phyloP scores from a whole-genome alignment of 805 yeast genomes.

The Komagataella ulmi region DNA sequence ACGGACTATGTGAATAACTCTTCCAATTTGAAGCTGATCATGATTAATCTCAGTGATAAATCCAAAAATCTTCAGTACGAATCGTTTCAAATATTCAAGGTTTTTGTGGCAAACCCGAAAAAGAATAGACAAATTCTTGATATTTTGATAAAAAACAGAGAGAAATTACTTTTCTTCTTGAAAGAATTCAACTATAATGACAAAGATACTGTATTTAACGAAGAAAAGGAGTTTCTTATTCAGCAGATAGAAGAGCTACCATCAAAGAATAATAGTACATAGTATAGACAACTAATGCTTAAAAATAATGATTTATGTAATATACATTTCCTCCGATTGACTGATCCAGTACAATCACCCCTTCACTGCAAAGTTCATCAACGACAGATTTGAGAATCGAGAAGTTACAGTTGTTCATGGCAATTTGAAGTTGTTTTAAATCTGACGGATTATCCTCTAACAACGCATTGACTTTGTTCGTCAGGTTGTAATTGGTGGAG shows the following conservation, averaged over 20 bases:
- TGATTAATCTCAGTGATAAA: conserved; percentile 79
- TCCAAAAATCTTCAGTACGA: conserved; percentile 83
- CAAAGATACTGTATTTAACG: conserved; percentile 50
- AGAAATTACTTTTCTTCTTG: conserved; percentile 58
- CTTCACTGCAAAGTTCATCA: conserved; percentile 9
- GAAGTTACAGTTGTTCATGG: conserved; percentile 12
- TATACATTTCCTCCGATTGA: conserved; percentile 15
- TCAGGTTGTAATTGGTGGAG: conserved; percentile 3
- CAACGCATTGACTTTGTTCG: background rate
- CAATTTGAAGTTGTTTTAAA: background rate
- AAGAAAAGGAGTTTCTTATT: conserved; percentile 72
- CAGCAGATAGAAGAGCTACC: conserved; percentile 64
- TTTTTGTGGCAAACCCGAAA: conserved; percentile 92
- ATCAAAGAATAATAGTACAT: conserved; percentile 2
- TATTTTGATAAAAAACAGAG: conserved; percentile 73
- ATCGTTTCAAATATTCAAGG: conserved; percentile 87
- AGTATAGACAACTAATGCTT: background rate
- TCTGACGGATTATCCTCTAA: background rate
- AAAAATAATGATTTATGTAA: conserved; percentile 14
- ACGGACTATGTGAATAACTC: conserved; percentile 67
- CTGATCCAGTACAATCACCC: conserved; percentile 15
- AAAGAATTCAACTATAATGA: conserved; percentile 48
- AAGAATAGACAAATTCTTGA: conserved; percentile 72
- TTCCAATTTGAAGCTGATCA: conserved; percentile 71
- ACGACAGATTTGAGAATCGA: conserved; percentile 15